A percentile compares a stretch with the other conserved stretches of the same genome.
Evolutionary conservation across 2,329 filamentous ascomycete species (phyloP).

Genomic region (Ascochyta fabae): DNA sequence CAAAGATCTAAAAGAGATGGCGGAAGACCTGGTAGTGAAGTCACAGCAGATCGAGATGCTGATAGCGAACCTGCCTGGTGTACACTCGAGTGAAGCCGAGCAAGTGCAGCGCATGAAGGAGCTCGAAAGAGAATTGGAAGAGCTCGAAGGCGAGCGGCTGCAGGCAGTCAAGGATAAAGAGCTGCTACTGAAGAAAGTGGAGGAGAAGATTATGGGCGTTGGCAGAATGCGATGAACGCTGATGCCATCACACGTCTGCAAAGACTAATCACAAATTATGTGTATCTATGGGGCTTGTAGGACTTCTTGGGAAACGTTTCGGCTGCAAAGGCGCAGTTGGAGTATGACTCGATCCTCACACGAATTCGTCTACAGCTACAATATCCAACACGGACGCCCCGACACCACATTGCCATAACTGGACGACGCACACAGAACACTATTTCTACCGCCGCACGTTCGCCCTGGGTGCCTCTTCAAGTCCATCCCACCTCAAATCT

Average conservation of each 20-base stretch:
- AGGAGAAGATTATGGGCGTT: slow-evolving; percentile 54
- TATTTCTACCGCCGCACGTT: not conserved
- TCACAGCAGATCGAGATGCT: slow-evolving; percentile 83
- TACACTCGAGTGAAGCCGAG: slow-evolving; percentile 79
- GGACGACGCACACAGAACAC: not conserved
- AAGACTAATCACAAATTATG: not conserved
- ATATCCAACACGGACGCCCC: no score
- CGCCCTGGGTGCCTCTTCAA: not conserved
- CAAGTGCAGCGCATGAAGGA: slow-evolving; percentile 67
- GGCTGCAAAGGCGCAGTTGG: not conserved
- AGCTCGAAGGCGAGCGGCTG: slow-evolving; percentile 51
- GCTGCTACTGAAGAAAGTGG: slow-evolving; percentile 52
- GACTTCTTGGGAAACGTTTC: not conserved
- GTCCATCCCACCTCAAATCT: not conserved
- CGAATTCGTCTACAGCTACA: no score
- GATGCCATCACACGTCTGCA: no score
- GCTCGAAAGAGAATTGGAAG: slow-evolving; percentile 52
- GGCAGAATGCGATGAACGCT: slow-evolving; percentile 24
- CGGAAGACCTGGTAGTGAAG: slow-evolving; percentile 77
- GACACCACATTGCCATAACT: not conserved
- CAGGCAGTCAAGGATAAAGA: slow-evolving; percentile 53
- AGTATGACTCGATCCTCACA: not conserved
- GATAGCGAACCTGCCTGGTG: slow-evolving; percentile 75
- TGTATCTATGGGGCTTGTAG: no score
- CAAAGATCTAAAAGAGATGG: slow-evolving; percentile 73